phyloP scores from a whole-genome alignment of 2,329 filamentous ascomycete genomes.

The Malbranchea zuffiana region DNA sequence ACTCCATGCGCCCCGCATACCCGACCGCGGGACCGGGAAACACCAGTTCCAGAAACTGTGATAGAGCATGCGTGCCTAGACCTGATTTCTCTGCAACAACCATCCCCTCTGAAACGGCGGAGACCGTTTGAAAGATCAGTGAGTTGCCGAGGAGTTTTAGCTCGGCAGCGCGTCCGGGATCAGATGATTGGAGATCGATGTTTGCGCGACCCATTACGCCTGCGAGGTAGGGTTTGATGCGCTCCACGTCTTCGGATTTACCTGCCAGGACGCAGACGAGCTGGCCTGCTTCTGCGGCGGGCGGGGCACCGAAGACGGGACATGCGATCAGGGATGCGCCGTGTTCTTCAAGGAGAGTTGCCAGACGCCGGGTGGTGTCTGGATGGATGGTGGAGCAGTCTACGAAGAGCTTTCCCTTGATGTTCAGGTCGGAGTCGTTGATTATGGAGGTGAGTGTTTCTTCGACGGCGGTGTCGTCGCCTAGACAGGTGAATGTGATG shows the following conservation, averaged over 20 bases:
- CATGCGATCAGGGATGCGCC: constrained; percentile 66
- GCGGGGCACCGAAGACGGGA: constrained; percentile 40
- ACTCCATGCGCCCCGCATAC: constrained; percentile 63
- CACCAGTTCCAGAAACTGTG: constrained; percentile 60
- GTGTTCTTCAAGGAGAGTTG: constrained; percentile 44
- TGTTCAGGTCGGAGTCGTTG: constrained; percentile 35
- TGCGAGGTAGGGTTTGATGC: constrained; percentile 58
- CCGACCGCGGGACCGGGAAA: constrained; percentile 65
- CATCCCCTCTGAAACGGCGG: constrained; percentile 66
- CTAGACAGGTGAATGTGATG: constrained; percentile 70
- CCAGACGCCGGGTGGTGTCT: constrained; percentile 59
- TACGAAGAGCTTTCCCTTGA: constrained; percentile 65
- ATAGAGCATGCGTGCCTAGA: constrained; percentile 57
- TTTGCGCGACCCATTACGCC: constrained; percentile 59
- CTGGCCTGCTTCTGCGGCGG: constrained; percentile 49
- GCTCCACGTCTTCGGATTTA: constrained; percentile 47
- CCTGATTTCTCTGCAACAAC: constrained; percentile 71
- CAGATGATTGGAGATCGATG: constrained; percentile 58
- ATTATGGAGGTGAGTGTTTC: constrained; percentile 50
- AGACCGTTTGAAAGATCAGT: constrained; percentile 73
- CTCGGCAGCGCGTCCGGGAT: constrained; percentile 56
- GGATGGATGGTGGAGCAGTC: constrained; percentile 86
- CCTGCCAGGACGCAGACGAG: constrained; percentile 66
- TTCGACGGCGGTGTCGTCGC: constrained; percentile 64
- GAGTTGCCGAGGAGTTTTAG: constrained; percentile 81